Evolutionary conservation across 1,284 basidiomycete genomes (phyloP).

Genomic region (Cryptococcus hybrid): DNA sequence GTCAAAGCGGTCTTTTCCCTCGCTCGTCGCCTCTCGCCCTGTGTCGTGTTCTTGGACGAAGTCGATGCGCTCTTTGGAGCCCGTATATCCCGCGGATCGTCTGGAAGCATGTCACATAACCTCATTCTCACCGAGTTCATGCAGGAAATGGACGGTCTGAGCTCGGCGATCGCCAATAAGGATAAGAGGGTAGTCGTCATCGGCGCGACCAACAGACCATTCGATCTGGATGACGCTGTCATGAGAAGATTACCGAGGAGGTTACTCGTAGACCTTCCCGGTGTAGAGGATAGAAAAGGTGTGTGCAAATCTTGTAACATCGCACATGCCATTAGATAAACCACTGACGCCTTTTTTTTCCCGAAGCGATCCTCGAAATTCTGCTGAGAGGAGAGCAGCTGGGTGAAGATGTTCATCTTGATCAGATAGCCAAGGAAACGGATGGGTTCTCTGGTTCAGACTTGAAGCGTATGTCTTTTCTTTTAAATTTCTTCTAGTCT

Average conservation of each 20-base stretch:
- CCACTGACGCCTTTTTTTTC: too few species aligned
- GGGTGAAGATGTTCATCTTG: constrained; percentile 65
- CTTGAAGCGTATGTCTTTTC: constrained; percentile 71
- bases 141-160: constrained; percentile 98
- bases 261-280: constrained; percentile 79
- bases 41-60: constrained; percentile 94
- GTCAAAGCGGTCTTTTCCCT: constrained; percentile 87
- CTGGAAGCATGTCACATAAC: constrained; percentile 72
- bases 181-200: constrained; percentile 88
- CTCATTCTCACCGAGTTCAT: constrained; percentile 72
- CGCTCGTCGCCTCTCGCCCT: constrained; percentile 81
- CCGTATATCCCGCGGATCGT: constrained; percentile 74
- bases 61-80: constrained; percentile 92
- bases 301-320: constrained; percentile 17
- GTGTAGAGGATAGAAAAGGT: constrained; percentile 77
- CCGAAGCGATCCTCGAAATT: constrained; percentile 75
- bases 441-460: constrained; percentile 91
- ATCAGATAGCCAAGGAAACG: constrained; percentile 66
- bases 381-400: constrained; percentile 72
- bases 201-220: constrained; percentile 81
- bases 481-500: neutral
- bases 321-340: neutral
- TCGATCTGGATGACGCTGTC: constrained; percentile 56
- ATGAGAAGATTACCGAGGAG: constrained; percentile 78
- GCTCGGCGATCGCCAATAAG: constrained; percentile 58